These are phyloP conservation scores for Daldinia decipiens DNA, from an alignment of 495 filamentous ascomycete species.

Conservation along the genomic window DNA sequence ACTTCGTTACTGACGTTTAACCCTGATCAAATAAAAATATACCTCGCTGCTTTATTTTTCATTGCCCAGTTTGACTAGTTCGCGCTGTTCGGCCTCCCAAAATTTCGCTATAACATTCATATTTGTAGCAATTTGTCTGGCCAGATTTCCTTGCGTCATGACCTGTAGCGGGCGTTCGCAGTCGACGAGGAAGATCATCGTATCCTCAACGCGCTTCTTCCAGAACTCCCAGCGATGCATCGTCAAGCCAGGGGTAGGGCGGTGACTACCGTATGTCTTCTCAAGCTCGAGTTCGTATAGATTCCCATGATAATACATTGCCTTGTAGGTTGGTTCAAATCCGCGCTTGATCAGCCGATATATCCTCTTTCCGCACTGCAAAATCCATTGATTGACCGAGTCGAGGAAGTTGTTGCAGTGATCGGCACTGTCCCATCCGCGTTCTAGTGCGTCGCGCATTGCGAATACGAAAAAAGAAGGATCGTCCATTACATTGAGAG, in stretches of 20 bases:
- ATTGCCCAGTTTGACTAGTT: background rate
- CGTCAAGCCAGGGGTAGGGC: background rate
- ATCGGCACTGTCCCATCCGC: background rate
- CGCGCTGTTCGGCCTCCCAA: background rate
- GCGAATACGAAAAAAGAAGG: slow-evolving; percentile 12
- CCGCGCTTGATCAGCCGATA: background rate
- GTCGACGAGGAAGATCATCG: background rate
- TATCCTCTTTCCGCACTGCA: background rate
- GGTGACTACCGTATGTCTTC: background rate
- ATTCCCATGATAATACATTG: background rate
- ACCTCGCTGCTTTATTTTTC: background rate
- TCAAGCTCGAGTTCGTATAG: background rate
- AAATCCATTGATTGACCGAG: background rate
- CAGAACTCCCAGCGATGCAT: slow-evolving; percentile 15
- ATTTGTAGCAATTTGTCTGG: background rate
- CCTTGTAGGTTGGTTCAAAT: background rate
- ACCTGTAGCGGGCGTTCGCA: background rate
- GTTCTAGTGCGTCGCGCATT: slow-evolving; percentile 24
- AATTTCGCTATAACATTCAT: too few relatives aligned
- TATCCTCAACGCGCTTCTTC: slow-evolving; percentile 7
- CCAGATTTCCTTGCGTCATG: background rate
- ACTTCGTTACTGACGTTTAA: background rate
- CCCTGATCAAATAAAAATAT: background rate
- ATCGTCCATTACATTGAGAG: background rate
- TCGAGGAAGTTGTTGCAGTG: background rate